Conservation (phyloP, 805 yeast species). For the Wickerhamomyces subpelliculosus region DNA sequence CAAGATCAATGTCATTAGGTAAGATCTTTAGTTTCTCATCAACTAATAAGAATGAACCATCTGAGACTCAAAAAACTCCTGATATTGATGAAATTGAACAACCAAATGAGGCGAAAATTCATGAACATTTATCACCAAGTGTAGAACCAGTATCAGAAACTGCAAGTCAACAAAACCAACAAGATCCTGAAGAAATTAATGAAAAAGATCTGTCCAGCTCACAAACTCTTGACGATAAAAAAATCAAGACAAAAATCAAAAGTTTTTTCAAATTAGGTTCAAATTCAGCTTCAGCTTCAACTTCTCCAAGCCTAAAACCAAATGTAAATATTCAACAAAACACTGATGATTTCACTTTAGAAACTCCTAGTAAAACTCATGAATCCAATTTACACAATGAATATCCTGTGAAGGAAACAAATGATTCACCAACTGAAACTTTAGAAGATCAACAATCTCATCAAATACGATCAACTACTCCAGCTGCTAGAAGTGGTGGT, state of each 20-base stretch:
- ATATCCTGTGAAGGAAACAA: not conserved
- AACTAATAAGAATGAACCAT: constrained; percentile 5
- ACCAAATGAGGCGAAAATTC: not conserved
- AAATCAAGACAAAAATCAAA: constrained; percentile 15
- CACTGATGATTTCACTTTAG: constrained; percentile 8
- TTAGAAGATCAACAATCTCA: not conserved
- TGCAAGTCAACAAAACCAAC: not conserved
- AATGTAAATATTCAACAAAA: not conserved
- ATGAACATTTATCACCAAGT: not conserved
- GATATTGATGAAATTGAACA: constrained; percentile 2
- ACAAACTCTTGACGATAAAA: constrained; percentile 6
- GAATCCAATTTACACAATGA: not conserved
- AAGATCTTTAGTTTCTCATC: constrained; percentile 32
- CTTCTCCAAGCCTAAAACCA: constrained; percentile 5
- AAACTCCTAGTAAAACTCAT: constrained; percentile 6
- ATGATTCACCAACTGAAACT: constrained; percentile 4
- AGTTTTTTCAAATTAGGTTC: constrained; percentile 17
- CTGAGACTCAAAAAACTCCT: constrained; percentile 5
- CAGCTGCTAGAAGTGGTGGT: not conserved
- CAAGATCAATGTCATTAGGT: constrained; percentile 35
- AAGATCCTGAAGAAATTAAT: not conserved
- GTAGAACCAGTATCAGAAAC: constrained; percentile 1
- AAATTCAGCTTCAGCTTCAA: constrained; percentile 9
- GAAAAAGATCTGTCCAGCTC: too few species aligned
- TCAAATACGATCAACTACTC: constrained; percentile 1